Evolutionary conservation across 495 filamentous ascomycete genomes (phyloP), one percentile per base, ranked within the genome.

Genomic region (Podospora conica): DNA sequence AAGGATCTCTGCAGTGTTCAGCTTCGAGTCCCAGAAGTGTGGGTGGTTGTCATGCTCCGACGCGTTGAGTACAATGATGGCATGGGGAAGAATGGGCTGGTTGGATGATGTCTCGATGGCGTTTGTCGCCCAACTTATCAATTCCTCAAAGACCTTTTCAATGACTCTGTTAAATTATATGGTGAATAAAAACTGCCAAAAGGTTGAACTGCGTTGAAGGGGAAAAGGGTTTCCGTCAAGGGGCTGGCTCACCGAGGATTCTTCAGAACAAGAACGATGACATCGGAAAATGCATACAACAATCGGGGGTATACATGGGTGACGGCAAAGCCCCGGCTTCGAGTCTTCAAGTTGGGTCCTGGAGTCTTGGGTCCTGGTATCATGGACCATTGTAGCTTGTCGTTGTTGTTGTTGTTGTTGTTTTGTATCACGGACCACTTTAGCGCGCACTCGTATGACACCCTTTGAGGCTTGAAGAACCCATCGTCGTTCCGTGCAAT

Each of bases 61-160:
- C 20, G 58, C 58, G 31, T 61, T 61, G 29, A 61, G 59, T 7
- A 61, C 59, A n/a, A 61, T 61, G 59, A 61, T 61, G 31, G 59
- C 59, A 27, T 61, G 59, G 33, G 59, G 59, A 9, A 61, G 59
- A 61, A 61, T 61, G 59, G 59, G 59, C 21, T 61, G 59, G 59
- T 61, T 61, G 29, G 59, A 61, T 25, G 59, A 53, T 25, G 59
- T 61, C 21, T 61, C 59, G 10, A 61, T 61, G 59, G 59, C 59
- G 29, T 61, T 61, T 8, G 33, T 53, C 28, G 59, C 59, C 59
- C 59, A 61, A 20, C 29, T 22, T 22, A 61, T 48, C 29, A 61
- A 20, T n/a, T 61, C 9, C 29, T 61, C 59, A 15, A 61, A 61
- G 15, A 61, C 59, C 20, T 61, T 21, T 53, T 61, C 59, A 20